phyloP scores from a whole-genome alignment of 164 flowering plant genomes.

The Brasenia schreberi region DNA sequence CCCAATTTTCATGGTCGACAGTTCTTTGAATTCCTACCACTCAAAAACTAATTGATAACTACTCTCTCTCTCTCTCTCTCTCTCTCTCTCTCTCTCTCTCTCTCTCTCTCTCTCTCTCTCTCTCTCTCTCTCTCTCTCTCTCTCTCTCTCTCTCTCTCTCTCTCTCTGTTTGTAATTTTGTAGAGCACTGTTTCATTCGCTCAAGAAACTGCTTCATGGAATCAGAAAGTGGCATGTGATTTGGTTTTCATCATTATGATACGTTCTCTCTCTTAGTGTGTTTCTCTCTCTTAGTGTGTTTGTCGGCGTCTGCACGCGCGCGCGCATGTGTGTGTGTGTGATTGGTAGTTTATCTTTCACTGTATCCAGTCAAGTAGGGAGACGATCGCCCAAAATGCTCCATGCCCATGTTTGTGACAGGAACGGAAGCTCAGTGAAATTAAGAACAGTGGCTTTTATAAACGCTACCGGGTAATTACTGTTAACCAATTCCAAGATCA shows the following conservation, averaged over 20 bases:
- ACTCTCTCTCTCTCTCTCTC: not conserved
- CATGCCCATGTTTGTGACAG: too few relatives aligned
- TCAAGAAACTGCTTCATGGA: not conserved
- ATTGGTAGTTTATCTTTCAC: too few relatives aligned
- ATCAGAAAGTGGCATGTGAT: not conserved
- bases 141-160: not conserved
- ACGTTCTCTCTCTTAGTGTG: not conserved
- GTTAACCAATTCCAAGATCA: too few relatives aligned
- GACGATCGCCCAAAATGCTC: too few relatives aligned
- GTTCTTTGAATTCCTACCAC: not conserved
- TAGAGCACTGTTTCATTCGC: not conserved
- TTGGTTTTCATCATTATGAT: not conserved
- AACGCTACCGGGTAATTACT: too few relatives aligned
- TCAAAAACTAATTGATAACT: not conserved
- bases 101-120: not conserved
- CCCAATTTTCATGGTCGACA: not conserved
- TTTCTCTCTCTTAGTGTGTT: not conserved
- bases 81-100: not conserved
- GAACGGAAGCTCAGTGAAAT: too few relatives aligned
- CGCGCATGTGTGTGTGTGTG: too few relatives aligned
- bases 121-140: not conserved
- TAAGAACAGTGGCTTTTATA: too few relatives aligned
- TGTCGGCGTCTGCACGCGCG: too few relatives aligned
- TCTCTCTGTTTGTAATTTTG: not conserved
- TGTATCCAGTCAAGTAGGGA: too few relatives aligned